Evolutionary conservation across 306 rosid genomes (phyloP), one percentile per base, ranked within the genome.

Genomic region (Cucumis melo): DNA sequence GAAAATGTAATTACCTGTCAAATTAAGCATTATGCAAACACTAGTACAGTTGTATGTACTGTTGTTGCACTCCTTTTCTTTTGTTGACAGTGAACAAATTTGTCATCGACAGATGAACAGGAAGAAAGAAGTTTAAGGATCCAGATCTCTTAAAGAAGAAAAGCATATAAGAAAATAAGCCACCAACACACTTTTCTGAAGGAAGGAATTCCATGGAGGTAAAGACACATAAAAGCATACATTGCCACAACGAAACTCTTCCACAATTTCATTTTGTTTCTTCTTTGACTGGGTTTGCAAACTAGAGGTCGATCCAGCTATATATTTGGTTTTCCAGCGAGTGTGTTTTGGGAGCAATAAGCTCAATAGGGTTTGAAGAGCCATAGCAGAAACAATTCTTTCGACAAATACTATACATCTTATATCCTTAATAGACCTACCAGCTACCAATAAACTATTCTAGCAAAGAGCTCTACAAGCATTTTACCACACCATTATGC

Each of bases 341-440:
- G 63, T 90, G 86, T 81, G 51, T 80, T 80, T 84, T 7, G 93
- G 89, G 82, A 91, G 96, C 77, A 87, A 81, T 8, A 71, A 84
- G 70, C 84, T 87, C 83, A 93, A 75, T 27, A 91, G 80, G 39
- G 78, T 70, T 29, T 83, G 82, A 21, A 93, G 81, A 48, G 85
- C 94, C 77, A 91, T 36, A 24, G 97, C 94, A 60, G 98, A 77
- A 70, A 93, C 72, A 46, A 91, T 82, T 87, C 98, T 88, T 81
- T 91, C 85, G 36, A 93, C 97, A 80, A 93, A 93, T 67, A 93
- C 82, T 78, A 93, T 87, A 81, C 97, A 93, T 76, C 98, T 88
- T 58, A 93, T 82, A n/a, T 87, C 88, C 61, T 84, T 78, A 21
- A 87, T 67, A 41, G 14, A 80, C 90, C 94, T 90, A 84, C 6